These are phyloP conservation scores for Chaetomium tenue DNA, from an alignment of 495 filamentous ascomycete species.

Conservation along the genomic window DNA sequence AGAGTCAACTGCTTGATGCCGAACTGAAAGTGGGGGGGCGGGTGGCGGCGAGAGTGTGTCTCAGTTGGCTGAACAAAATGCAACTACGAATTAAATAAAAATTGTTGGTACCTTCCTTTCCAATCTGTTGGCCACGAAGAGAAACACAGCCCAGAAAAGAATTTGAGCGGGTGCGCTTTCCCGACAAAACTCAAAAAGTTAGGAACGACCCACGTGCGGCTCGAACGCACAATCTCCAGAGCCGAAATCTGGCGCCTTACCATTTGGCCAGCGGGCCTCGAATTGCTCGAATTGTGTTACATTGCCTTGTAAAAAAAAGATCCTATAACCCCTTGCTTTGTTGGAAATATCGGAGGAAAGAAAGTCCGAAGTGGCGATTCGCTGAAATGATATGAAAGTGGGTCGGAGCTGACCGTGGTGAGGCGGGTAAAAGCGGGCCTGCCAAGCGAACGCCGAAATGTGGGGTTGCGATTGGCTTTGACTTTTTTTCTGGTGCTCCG, in stretches of 20 bases:
- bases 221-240: slow-evolving; percentile 40
- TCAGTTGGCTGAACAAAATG: neutral
- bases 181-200: neutral
- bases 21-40: neutral
- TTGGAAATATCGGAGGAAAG: neutral
- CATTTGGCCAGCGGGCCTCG: slow-evolving; percentile 38
- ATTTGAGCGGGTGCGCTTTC: no score
- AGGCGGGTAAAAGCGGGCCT: slow-evolving; percentile 33
- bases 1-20: neutral
- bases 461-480: slow-evolving; percentile 22
- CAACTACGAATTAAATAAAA: no score
- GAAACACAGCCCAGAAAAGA: no score
- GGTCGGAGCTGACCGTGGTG: neutral
- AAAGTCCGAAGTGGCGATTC: neutral
- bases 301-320: neutral
- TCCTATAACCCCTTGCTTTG: neutral
- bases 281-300: neutral
- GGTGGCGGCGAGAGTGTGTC: neutral
- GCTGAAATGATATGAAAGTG: neutral
- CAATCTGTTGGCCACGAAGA: no score
- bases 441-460: slow-evolving; percentile 14
- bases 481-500: slow-evolving; percentile 27
- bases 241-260: slow-evolving; percentile 39
- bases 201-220: slow-evolving; percentile 33
- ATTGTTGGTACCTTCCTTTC: no score